These are phyloP conservation scores for Nadsonia starkeyi-henricii DNA, from an alignment of 1,139 yeast genomes.

Conservation along the genomic window DNA sequence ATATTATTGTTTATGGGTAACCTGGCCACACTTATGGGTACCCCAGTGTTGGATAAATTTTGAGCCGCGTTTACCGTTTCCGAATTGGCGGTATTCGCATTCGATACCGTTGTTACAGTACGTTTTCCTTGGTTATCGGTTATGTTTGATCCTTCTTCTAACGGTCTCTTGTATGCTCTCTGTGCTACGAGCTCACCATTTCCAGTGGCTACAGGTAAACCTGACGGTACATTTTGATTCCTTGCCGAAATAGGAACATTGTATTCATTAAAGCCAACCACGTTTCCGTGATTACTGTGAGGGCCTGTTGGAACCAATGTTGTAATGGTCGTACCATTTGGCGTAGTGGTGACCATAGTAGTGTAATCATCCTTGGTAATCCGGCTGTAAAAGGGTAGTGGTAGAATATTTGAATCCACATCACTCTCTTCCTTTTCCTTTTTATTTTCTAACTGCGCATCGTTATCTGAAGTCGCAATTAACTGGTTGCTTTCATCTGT, in stretches of 20 bases:
- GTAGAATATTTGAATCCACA: conserved; percentile 25
- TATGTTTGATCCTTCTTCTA: not conserved
- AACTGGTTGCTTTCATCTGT: conserved; percentile 8
- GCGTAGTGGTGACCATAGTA: conserved; percentile 73
- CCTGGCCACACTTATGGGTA: not conserved
- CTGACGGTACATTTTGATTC: not conserved
- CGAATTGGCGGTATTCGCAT: not conserved
- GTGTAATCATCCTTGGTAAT: conserved; percentile 85
- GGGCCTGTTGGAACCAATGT: conserved; percentile 64
- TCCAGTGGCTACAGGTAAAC: not conserved
- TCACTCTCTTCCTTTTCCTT: conserved; percentile 5
- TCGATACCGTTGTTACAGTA: not conserved
- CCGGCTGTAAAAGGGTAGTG: conserved; percentile 86
- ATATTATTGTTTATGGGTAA: not conserved
- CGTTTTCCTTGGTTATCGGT: not conserved
- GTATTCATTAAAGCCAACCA: not conserved
- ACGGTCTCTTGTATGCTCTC: no score
- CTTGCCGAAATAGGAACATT: not conserved
- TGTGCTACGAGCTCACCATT: not conserved
- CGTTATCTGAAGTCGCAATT: not conserved
- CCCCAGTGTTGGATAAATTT: not conserved
- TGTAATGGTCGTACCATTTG: conserved; percentile 84
- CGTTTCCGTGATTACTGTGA: not conserved
- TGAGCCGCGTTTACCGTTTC: not conserved
- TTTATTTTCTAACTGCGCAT: conserved; percentile 13